Evolutionary conservation across 352 stramenopile species (phyloP), one percentile per base, ranked within the genome.

Genomic region (Phytophthora kernoviae): DNA sequence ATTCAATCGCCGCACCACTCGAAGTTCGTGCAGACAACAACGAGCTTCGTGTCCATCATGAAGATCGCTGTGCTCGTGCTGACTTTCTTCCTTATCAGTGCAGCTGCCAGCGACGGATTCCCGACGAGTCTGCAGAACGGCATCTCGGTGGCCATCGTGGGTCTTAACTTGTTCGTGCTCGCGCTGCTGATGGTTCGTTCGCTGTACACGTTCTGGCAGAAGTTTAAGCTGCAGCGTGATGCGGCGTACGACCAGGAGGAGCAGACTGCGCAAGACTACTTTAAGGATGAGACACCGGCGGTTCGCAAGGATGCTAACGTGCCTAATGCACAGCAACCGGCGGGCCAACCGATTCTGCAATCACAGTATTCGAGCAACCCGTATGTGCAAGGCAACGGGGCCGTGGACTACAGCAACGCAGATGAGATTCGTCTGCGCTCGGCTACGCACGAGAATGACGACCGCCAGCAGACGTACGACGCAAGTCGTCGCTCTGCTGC

Each of bases 151-250:
- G 77, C 76, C 18, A 91, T 91, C 52, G 75, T 91, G 30, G 79
- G 77, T 0, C 65, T 91, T 41, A 88, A 91, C 52, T 47, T 89
- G 15, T 87, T 88, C 39, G 79, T 88, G 61, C 58, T 91, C 39
- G 68, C 83, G 34, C 55, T 88, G 54, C 61, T 91, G 22, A 83
- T 91, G 77, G 51, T 87, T 33, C 75, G 81, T 11, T 84, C 79
- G 62, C 40, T 91, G 14, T 91, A 91, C 63, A 77, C 66, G 59
- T 87, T 91, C 55, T 91, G 71, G 69, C 80, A 88, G 62, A 88
- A 87, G 63, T 69, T 86, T 26, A 79, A 89, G 53, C 62, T 91
- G 46, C 78, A 89, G 65, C 79, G 79, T 22, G 68, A 86, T 32
- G 80, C 71, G 4, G 70, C 73, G 12, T 84, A 78, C 46, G 76